A percentile compares a stretch with the other conserved stretches of the same genome.
Conservation (phyloP, 2,329 filamentous ascomycete species). For the Fusarium pseudocircinatum region DNA sequence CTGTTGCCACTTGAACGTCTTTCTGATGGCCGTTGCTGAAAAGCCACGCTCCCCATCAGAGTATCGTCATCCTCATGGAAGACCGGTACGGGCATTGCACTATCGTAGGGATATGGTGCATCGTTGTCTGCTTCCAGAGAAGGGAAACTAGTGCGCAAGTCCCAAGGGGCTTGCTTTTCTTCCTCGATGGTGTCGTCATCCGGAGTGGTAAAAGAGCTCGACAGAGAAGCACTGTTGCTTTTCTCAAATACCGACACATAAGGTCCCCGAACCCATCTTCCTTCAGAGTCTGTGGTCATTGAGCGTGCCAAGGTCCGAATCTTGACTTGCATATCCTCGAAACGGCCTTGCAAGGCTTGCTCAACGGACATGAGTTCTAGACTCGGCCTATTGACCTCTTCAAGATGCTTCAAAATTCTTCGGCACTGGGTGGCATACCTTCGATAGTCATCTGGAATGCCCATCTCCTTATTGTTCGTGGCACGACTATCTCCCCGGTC, state of each 20-base stretch:
- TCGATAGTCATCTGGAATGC: constrained; percentile 39
- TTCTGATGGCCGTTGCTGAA: neutral
- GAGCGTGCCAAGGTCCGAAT: constrained; percentile 25
- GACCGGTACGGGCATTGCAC: constrained; percentile 25
- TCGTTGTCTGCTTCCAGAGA: constrained; percentile 19
- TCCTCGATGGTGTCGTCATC: constrained; percentile 12
- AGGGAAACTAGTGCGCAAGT: constrained; percentile 23
- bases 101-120: constrained; percentile 33
- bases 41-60: neutral
- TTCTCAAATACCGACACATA: constrained; percentile 41
- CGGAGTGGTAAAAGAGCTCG: constrained; percentile 23
- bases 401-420: constrained; percentile 36
- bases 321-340: constrained; percentile 30
- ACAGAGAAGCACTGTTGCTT: constrained; percentile 33
- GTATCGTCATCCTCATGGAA: constrained; percentile 11
- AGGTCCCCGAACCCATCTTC: constrained; percentile 21
- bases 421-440: constrained; percentile 36
- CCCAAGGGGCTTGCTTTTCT: constrained; percentile 2
- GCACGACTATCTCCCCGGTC: constrained; percentile 32
- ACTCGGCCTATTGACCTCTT: constrained; percentile 24
- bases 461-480: constrained; percentile 22
- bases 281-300: constrained; percentile 24
- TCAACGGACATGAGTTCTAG: constrained; percentile 19
- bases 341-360: constrained; percentile 20
- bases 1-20: neutral